Evolutionary conservation across 345 rosid genomes (phyloP).

Genomic region (Lenwebbia sp.): DNA sequence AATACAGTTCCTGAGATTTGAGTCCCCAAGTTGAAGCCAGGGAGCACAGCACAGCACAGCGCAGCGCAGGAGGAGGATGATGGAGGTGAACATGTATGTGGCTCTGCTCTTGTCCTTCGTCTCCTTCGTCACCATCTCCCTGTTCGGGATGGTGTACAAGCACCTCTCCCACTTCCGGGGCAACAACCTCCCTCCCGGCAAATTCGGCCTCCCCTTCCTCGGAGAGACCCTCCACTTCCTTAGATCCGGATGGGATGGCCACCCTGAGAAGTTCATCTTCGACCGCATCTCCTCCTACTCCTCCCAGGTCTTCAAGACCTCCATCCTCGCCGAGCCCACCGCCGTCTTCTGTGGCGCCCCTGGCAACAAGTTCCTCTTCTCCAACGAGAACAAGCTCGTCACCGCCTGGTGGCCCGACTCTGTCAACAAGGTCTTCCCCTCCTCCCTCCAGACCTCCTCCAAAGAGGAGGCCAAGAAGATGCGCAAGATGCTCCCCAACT

Average conservation of each 20-base stretch:
- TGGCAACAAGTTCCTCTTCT: conserved; percentile 21
- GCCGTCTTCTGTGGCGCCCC: conserved; percentile 16
- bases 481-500: conserved; percentile 23
- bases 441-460: conserved; percentile 13
- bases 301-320: conserved; percentile 17
- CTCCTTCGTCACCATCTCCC: conserved; percentile 1
- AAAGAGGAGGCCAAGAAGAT: conserved; percentile 17
- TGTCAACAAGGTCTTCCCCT: conserved; percentile 26
- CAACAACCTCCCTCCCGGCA: conserved; percentile 24
- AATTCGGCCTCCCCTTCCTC: conserved; percentile 9
- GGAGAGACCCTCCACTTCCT: conserved; percentile 27
- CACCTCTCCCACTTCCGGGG: conserved; percentile 12
- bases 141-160: conserved; percentile 11
- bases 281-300: conserved; percentile 8
- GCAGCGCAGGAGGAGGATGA: background rate
- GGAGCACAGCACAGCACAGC: no score
- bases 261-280: conserved; percentile 21
- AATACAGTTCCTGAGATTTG: background rate
- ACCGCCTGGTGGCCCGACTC: conserved; percentile 29
- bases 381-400: conserved; percentile 29
- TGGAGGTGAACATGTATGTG: conserved; percentile 3
- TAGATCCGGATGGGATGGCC: conserved; percentile 19
- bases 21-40: background rate
- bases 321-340: conserved; percentile 15
- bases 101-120: conserved; percentile 7